phyloP scores from a whole-genome alignment of 345 rosid genomes.

The Syzygium aromaticum region DNA sequence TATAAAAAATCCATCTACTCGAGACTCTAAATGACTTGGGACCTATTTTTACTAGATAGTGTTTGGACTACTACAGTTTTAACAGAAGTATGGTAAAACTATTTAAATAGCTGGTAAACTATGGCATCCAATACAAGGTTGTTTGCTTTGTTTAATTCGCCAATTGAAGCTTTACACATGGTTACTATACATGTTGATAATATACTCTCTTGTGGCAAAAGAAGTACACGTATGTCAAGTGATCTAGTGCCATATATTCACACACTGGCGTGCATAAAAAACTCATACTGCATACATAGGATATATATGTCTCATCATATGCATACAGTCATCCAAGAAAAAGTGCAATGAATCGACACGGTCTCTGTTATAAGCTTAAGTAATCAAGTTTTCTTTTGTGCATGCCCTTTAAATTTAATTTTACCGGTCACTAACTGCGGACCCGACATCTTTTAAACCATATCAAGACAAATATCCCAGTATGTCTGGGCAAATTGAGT shows the following conservation, averaged over 20 bases:
- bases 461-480: background rate
- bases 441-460: background rate
- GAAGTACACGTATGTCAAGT: background rate
- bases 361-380: background rate
- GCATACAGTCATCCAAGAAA: background rate
- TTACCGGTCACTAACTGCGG: background rate
- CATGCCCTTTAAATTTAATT: background rate
- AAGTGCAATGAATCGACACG: background rate
- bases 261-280: background rate
- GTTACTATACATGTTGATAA: background rate
- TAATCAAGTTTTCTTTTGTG: background rate
- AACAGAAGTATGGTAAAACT: background rate
- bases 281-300: background rate
- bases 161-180: background rate
- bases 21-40: background rate
- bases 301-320: background rate
- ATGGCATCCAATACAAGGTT: background rate
- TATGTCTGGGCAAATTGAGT: background rate
- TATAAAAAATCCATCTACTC: background rate
- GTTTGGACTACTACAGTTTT: background rate
- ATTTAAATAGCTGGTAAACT: background rate
- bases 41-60: background rate
- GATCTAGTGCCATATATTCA: background rate
- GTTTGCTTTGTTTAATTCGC: background rate
- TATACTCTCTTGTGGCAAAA: background rate